These are phyloP conservation scores for Chernovozyma sophiae-reginae DNA, from an alignment of 1,139 yeast species.

Conservation along the genomic window DNA sequence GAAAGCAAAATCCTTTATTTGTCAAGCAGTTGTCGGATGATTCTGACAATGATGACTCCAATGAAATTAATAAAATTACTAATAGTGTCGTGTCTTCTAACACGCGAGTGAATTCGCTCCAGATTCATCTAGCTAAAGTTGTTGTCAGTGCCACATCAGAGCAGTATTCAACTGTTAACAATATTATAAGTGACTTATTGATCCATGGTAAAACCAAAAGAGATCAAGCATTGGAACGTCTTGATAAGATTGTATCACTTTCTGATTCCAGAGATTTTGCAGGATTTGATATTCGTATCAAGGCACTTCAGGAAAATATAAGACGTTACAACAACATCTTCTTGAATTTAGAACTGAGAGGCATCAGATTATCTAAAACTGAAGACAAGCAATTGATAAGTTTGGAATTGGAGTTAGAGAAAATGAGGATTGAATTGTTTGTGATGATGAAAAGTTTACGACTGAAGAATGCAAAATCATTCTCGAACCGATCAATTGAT, in stretches of 20 bases:
- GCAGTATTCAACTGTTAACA: conserved; percentile 67
- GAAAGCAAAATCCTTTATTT: conserved; percentile 22
- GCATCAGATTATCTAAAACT: conserved; percentile 17
- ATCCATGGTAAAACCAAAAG: conserved; percentile 62
- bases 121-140: conserved; percentile 65
- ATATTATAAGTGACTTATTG: conserved; percentile 60
- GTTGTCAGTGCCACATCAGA: conserved; percentile 67
- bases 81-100: conserved; percentile 12
- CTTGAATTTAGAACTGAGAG: conserved; percentile 36
- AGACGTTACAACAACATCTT: conserved; percentile 41
- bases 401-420: conserved; percentile 56
- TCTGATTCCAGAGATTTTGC: conserved; percentile 63
- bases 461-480: conserved; percentile 37
- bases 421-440: conserved; percentile 53
- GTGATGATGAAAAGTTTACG: conserved; percentile 67
- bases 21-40: background rate
- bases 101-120: conserved; percentile 14
- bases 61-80: background rate
- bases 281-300: conserved; percentile 50
- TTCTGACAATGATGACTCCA: background rate
- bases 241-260: conserved; percentile 64
- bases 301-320: conserved; percentile 53
- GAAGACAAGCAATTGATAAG: conserved; percentile 29
- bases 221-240: conserved; percentile 51
- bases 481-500: conserved; percentile 18